Evolutionary conservation across 352 stramenopile species (phyloP), one percentile per base, ranked within the genome.

Genomic region (Pythium phragmitis): DNA sequence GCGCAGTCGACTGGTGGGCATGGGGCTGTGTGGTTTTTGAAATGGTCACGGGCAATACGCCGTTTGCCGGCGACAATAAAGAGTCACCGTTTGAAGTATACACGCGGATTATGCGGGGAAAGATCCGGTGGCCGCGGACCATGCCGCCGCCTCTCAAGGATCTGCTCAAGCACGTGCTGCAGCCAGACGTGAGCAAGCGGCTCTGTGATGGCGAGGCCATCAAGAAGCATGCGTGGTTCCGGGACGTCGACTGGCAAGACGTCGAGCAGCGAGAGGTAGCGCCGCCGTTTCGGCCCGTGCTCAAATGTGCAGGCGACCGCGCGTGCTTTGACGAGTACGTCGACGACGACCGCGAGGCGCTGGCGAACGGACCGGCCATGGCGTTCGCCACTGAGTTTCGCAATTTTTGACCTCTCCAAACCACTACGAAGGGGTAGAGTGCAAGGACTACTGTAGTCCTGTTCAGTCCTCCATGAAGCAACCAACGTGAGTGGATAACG

Each of bases 71-170:
- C 26, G 77, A 81, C 7, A 87, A 91, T 26, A 70, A 81, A 45
- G 94, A 98, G 47, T 79, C 85, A 26, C 87, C 95, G 49, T 97
- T 95, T 61, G 79, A 88, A 55, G 79, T 96, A 28, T 93, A 91
- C 63, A 91, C 77, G 48, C 77, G 84, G 13, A 97, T 98, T 33
- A 60, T 91, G 0, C 72, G 82, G 28, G 80, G 85, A 13, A 74
- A 82, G 41, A 70, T 92, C 41, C 68, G 76, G 60, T 87, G 75
- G 76, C 68, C 76, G 17, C 70, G 76, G 65, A 72, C 77, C 52
- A 73, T 88, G 54, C 60, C 75, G 14, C 39, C 49, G 16, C 30
- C 65, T 6, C 70, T 88, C 26, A 85, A 82, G 63, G 79, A 91
- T 52, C 55, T 96, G 19, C 74, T 97, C 21, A 62, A 65, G 0